Percentiles rank a stretch among this genome's conserved stretches.
Conservation (phyloP, 2,329 filamentous ascomycete species). For the Ceratocystis alfenasii region DNA sequence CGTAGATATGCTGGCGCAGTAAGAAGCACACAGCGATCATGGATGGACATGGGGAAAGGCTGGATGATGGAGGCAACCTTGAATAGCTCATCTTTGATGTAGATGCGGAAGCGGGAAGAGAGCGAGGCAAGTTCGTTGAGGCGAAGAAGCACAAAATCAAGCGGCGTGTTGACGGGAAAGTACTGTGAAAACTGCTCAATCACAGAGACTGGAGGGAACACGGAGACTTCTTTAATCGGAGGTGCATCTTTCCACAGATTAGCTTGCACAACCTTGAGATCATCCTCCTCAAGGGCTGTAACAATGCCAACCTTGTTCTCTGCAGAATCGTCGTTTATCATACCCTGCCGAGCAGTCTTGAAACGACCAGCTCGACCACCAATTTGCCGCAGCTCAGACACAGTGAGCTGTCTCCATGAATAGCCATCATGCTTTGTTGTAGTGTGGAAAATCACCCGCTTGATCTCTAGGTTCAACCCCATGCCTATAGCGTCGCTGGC, state of each 20-base stretch:
- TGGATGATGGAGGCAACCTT: constrained; percentile 65
- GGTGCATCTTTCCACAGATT: constrained; percentile 54
- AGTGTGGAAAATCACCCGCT: constrained; percentile 77
- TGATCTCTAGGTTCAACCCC: constrained; percentile 88
- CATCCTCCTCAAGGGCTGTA: constrained; percentile 61
- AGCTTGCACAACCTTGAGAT: constrained; percentile 49
- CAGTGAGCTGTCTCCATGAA: constrained; percentile 44
- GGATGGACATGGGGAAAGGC: constrained; percentile 52
- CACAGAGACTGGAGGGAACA: constrained; percentile 58
- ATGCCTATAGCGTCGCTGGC: constrained; percentile 96
- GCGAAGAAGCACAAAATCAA: constrained; percentile 69
- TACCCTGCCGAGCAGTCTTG: constrained; percentile 53
- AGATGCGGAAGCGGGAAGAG: constrained; percentile 56
- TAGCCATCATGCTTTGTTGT: constrained; percentile 58
- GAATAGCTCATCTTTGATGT: constrained; percentile 46
- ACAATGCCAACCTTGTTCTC: constrained; percentile 55
- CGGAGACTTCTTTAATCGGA: constrained; percentile 57
- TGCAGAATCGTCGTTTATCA: constrained; percentile 23
- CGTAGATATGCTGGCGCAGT: constrained; percentile 54
- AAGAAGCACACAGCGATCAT: constrained; percentile 49
- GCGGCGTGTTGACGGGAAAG: constrained; percentile 68
- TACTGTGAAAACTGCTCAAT: constrained; percentile 68
- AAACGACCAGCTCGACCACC: constrained; percentile 84
- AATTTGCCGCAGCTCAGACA: constrained; percentile 87
- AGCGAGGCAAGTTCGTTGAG: constrained; percentile 57